Base-by-base conservation (phyloP, 805 yeast genomes). In the Ogataea zsoltii region DNA sequence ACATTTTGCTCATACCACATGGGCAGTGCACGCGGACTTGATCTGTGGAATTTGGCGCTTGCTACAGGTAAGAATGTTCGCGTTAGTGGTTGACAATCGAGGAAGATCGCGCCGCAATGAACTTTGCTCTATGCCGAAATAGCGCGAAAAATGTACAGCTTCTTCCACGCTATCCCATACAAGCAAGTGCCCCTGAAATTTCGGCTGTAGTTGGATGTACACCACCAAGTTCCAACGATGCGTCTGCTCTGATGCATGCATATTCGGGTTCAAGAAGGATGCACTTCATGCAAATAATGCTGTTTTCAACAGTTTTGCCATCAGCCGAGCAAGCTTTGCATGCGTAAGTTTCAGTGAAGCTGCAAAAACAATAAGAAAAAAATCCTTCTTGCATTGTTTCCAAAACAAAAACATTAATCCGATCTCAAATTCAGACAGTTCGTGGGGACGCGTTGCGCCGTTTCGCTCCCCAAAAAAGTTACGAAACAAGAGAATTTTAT, bases 271-370 rank as follows among this genome's bases (percentile, higher is more conserved):
- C 18, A 37, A 37, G 9, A 34, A 25, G n/a, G 5, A 21, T 21
- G 25, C 25, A 21, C 25, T 21, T 5, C 25, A 6, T 21, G 25
- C 25, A n/a, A n/a, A n/a, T n/a, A n/a, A n/a, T 37, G 23, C 25
- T 28, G 25, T 10, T 32, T 11, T 16, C 40, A 17, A 17, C 40
- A 37, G 40, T 28, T 37, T 37, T 12, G 32, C 40, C 40, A 5
- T 17, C 28, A 37, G 33, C 28, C 13, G 25, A 37, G 32, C 25
- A 30, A 32, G 32, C 25, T 30, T 3, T 28, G 40, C 40, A 37
- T 37, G 32, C 40, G 26, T 16, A 26, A 28, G 23, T 5, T 11
- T 25, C 16, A 15, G 16, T 16, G n/a, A 14, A 37, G 12, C 28
- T 15, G 31, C 13, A 25, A 28, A 10, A 26, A 37, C 40, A 37